Evolutionary conservation across 495 filamentous ascomycete species (phyloP).

Genomic region (Achaetomiella virescens): DNA sequence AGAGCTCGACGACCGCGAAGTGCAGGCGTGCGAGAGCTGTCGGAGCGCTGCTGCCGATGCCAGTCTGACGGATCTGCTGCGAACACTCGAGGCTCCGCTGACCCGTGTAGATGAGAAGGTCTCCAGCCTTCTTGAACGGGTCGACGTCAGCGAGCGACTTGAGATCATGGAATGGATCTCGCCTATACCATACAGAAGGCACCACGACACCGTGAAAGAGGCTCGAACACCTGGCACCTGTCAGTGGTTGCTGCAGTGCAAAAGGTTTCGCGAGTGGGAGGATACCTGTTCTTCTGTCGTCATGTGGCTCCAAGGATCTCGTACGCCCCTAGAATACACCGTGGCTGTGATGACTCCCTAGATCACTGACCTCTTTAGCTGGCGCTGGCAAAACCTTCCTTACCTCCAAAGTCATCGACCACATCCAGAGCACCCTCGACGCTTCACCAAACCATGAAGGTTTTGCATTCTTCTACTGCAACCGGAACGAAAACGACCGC

Average conservation of each 20-base stretch:
- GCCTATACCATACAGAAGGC: constrained; percentile 8
- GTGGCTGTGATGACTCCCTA: not conserved
- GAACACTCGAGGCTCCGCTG: constrained; percentile 5
- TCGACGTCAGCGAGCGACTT: constrained; percentile 5
- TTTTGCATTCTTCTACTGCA: constrained; percentile 42
- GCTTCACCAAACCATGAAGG: constrained; percentile 20
- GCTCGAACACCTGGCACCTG: constrained; percentile 13
- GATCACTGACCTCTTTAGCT: not conserved
- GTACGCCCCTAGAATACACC: not conserved
- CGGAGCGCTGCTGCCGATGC: too few relatives aligned
- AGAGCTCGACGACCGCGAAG: too few relatives aligned
- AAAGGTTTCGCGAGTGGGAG: constrained; percentile 14
- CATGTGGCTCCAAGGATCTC: constrained; percentile 17
- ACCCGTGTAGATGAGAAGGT: constrained; percentile 8
- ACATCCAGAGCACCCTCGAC: constrained; percentile 13
- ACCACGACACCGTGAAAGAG: constrained; percentile 16
- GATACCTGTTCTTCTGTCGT: constrained; percentile 5
- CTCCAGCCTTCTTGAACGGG: not conserved
- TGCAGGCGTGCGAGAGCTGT: too few relatives aligned
- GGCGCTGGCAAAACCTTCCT: constrained; percentile 37
- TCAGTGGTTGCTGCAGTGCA: constrained; percentile 16
- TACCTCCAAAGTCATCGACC: constrained; percentile 31
- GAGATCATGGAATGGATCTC: constrained; percentile 25
- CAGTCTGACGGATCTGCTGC: not conserved
- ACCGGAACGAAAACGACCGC: constrained; percentile 27